Evolutionary conservation across 2,329 filamentous ascomycete species (phyloP).

Genomic region (Diatrype stigma): DNA sequence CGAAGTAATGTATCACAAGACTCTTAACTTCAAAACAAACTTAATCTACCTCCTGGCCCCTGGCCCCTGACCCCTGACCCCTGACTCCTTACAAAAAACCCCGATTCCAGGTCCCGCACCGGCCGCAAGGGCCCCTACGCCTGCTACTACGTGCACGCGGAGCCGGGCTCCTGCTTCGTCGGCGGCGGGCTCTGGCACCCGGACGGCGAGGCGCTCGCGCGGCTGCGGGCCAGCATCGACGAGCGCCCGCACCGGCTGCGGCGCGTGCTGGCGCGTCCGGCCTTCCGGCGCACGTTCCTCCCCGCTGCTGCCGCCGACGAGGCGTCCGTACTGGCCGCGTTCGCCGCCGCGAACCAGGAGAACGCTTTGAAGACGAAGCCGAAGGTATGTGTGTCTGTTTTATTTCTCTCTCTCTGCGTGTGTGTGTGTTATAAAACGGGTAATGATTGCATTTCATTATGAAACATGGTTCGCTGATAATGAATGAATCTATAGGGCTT

Average conservation of each 20-base stretch:
- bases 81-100: too few relatives aligned
- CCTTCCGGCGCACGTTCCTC: constrained; percentile 63
- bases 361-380: constrained; percentile 81
- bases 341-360: constrained; percentile 64
- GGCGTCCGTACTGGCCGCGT: constrained; percentile 58
- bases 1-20: too few relatives aligned
- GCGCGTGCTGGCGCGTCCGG: constrained; percentile 55
- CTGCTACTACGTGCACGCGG: constrained; percentile 80
- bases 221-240: constrained; percentile 72
- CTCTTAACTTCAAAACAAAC: too few relatives aligned
- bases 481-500: constrained; percentile 56
- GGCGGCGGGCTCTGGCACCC: constrained; percentile 83
- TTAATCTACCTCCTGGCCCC: too few relatives aligned
- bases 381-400: constrained; percentile 54
- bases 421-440: too few relatives aligned
- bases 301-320: constrained; percentile 48
- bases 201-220: constrained; percentile 60
- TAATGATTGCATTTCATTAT: too few relatives aligned
- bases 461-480: too few relatives aligned
- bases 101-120: constrained; percentile 63
- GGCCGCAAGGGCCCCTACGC: constrained; percentile 85
- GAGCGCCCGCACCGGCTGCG: constrained; percentile 67
- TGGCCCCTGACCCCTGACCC: too few relatives aligned
- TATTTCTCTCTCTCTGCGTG: constrained; percentile 4
- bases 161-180: constrained; percentile 68